phyloP scores from a whole-genome alignment of 2,329 filamentous ascomycete genomes.

The Colletotrichum sublineola region DNA sequence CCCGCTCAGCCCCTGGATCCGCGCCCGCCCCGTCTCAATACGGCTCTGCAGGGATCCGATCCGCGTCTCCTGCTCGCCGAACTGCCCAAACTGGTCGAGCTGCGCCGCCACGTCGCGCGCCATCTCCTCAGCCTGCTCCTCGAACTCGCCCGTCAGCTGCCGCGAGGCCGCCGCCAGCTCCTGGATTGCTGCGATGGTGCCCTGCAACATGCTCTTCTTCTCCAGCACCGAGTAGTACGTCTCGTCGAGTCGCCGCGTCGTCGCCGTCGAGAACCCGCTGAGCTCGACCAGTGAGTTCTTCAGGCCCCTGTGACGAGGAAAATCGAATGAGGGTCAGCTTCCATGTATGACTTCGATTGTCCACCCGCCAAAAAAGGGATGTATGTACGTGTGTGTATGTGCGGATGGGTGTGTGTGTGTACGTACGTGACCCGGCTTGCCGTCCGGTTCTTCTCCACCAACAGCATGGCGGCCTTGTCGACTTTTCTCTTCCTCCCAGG shows the following conservation, averaged over 20 bases:
- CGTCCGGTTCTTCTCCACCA: conserved; percentile 57
- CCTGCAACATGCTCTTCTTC: conserved; percentile 74
- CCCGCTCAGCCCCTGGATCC: conserved; percentile 70
- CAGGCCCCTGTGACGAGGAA: conserved; percentile 58
- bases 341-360: background rate
- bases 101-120: conserved; percentile 71
- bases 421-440: conserved; percentile 58
- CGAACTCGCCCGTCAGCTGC: conserved; percentile 70
- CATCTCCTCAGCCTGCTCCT: conserved; percentile 69
- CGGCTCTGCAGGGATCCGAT: conserved; percentile 73
- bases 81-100: conserved; percentile 71
- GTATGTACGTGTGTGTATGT: too few relatives aligned
- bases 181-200: conserved; percentile 73
- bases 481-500: conserved; percentile 43
- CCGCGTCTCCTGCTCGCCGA: conserved; percentile 73
- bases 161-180: conserved; percentile 74
- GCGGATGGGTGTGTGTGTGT: background rate
- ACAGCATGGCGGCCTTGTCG: conserved; percentile 55
- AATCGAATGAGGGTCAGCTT: background rate
- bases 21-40: conserved; percentile 70
- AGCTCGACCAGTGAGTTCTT: conserved; percentile 67
- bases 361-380: background rate
- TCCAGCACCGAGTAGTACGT: conserved; percentile 81
- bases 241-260: conserved; percentile 77
- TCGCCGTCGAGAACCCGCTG: conserved; percentile 70